Evolutionary conservation across 2,329 filamentous ascomycete genomes (phyloP).

Genomic region (Lachnellula arida): DNA sequence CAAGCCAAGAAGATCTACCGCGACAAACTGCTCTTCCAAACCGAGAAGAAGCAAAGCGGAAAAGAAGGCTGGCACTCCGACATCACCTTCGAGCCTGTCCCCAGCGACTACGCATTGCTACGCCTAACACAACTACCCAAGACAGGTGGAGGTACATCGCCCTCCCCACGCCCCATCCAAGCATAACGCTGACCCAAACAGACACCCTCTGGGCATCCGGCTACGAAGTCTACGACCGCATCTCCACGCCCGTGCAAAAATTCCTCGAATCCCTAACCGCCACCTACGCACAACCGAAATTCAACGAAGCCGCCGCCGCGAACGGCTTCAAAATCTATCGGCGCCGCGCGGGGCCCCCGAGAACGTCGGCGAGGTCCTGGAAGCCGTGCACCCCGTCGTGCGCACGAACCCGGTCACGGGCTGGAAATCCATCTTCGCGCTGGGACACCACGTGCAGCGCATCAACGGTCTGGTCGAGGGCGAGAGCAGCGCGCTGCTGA

Average conservation of each 20-base stretch:
- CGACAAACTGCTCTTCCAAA: slow-evolving; percentile 33
- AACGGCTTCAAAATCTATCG: slow-evolving; percentile 44
- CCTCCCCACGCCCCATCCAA: neutral
- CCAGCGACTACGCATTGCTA: slow-evolving; percentile 55
- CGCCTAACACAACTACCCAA: slow-evolving; percentile 27
- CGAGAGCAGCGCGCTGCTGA: slow-evolving; percentile 27
- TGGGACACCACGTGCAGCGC: slow-evolving; percentile 45
- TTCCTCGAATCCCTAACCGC: slow-evolving; percentile 56
- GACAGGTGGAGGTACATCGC: slow-evolving; percentile 28
- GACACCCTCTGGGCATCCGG: slow-evolving; percentile 64
- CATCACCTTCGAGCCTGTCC: slow-evolving; percentile 60
- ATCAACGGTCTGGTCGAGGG: slow-evolving; percentile 43
- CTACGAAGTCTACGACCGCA: slow-evolving; percentile 62
- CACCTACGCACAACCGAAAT: slow-evolving; percentile 48
- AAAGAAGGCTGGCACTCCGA: slow-evolving; percentile 55
- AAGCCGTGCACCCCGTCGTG: slow-evolving; percentile 49
- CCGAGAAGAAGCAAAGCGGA: slow-evolving; percentile 42
- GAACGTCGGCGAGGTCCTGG: slow-evolving; percentile 45
- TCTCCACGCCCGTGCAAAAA: slow-evolving; percentile 49
- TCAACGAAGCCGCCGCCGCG: slow-evolving; percentile 42
- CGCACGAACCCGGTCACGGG: slow-evolving; percentile 55
- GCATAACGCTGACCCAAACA: slow-evolving; percentile 22
- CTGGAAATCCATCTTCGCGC: slow-evolving; percentile 51
- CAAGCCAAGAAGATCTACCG: slow-evolving; percentile 49
- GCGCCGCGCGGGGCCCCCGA: slow-evolving; percentile 44